Conservation (phyloP, 305 asterid species). For the Solanum chacoense region DNA sequence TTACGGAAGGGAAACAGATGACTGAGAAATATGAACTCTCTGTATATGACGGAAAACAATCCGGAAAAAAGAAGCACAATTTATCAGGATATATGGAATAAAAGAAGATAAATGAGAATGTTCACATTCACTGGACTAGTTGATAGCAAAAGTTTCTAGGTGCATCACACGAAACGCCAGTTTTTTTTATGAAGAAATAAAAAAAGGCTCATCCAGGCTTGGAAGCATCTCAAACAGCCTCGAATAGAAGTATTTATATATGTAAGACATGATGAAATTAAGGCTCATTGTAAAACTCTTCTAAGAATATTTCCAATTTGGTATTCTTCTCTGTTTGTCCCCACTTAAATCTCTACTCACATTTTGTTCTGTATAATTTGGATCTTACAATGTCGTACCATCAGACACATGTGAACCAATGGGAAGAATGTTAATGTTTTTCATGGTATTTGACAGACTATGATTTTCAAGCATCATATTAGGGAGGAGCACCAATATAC, state of each 20-base stretch:
- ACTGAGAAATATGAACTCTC: background rate
- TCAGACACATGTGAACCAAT: background rate
- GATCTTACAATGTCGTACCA: background rate
- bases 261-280: background rate
- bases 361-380: background rate
- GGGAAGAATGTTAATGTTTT: background rate
- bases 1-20: background rate
- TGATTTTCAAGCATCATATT: background rate
- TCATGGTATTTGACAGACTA: background rate
- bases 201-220: background rate
- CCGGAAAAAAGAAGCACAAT: background rate
- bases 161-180: background rate
- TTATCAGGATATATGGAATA: background rate
- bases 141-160: background rate
- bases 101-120: background rate
- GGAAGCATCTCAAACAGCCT: background rate
- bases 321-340: background rate
- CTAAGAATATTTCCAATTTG: background rate
- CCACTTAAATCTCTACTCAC: background rate
- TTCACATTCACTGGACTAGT: background rate
- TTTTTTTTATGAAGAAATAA: too few relatives aligned
- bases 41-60: background rate
- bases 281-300: background rate
- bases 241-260: background rate
- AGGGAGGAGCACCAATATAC: background rate